A percentile compares a stretch with the other conserved stretches of the same genome.
Conservation (phyloP, 345 rosid species). For the Clausena lansium region DNA sequence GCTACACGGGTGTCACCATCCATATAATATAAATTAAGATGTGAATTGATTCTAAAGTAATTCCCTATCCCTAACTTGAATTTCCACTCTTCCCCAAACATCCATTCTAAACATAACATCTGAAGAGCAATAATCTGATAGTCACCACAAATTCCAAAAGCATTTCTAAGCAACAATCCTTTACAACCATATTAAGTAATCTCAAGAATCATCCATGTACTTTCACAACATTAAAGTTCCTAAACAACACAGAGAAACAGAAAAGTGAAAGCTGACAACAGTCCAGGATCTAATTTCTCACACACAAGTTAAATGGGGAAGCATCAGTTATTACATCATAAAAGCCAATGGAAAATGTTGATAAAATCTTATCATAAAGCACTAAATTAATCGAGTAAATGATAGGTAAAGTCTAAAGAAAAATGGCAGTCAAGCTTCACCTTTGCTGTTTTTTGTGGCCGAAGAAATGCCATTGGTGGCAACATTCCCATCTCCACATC, state of each 20-base stretch:
- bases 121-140: not conserved
- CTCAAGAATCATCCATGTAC: not conserved
- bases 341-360: not conserved
- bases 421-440: conserved; percentile 35
- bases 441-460: conserved; percentile 61
- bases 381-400: not conserved
- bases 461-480: conserved; percentile 41
- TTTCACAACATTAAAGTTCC: not conserved
- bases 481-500: conserved; percentile 41
- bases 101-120: conserved; percentile 1
- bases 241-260: not conserved
- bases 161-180: not conserved
- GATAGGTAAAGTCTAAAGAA: not conserved
- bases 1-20: not conserved
- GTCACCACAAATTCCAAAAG: not conserved
- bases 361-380: not conserved
- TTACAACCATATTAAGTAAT: not conserved
- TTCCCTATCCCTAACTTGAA: not conserved
- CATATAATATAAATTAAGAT: not conserved
- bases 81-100: not conserved
- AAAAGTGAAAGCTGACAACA: not conserved
- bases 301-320: not conserved
- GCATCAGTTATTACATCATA: not conserved
- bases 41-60: not conserved
- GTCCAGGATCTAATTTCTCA: not conserved